phyloP scores from a whole-genome alignment of 164 flowering plant genomes.

The Kalanchoe fedtschenkoi region DNA sequence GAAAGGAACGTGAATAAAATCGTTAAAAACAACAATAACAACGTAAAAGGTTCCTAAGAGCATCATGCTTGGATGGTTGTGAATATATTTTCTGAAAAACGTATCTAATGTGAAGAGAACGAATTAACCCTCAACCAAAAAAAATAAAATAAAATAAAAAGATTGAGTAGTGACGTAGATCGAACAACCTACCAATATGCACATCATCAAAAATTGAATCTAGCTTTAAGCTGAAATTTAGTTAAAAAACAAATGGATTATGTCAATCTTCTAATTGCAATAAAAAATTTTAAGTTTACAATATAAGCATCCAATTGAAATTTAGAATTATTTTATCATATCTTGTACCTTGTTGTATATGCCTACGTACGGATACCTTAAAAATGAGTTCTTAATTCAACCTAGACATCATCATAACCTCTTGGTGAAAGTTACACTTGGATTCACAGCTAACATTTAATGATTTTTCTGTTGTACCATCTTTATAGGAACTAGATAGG shows the following conservation, averaged over 20 bases:
- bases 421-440: conserved; percentile 25
- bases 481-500: conserved; percentile 32
- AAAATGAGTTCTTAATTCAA: conserved; percentile 24
- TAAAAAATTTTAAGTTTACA: no score
- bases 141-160: no score
- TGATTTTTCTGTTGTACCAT: conserved; percentile 17
- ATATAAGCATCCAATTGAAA: no score
- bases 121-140: no score
- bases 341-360: background rate
- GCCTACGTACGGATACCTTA: conserved; percentile 18
- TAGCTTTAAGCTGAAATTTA: background rate
- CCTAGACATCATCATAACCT: conserved; percentile 22
- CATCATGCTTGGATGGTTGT: no score
- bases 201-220: background rate
- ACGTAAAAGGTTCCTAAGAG: no score
- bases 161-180: background rate
- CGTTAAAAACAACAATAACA: no score
- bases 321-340: background rate
- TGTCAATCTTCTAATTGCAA: no score
- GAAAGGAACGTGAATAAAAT: no score
- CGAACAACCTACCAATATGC: background rate
- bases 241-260: background rate
- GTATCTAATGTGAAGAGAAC: no score
- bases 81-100: no score
- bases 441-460: conserved; percentile 13